phyloP scores from a whole-genome alignment of 352 stramenopile genomes.

The Phytopythium mirpurense region DNA sequence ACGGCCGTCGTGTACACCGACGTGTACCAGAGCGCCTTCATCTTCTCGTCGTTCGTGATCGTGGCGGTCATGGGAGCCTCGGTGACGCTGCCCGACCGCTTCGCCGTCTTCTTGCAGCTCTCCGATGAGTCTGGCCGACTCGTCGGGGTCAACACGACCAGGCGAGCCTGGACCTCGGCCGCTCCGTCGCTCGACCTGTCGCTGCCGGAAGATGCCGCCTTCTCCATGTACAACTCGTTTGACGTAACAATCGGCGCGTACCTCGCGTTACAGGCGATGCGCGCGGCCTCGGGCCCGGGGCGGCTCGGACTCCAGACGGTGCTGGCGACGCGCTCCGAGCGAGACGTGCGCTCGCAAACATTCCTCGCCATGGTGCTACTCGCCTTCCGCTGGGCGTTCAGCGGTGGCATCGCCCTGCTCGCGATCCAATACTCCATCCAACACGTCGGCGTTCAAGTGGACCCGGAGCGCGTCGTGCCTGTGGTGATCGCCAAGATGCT shows the following conservation, averaged over 20 bases:
- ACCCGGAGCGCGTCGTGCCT: constrained; percentile 65
- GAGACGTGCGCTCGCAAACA: constrained; percentile 70
- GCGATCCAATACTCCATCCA: constrained; percentile 61
- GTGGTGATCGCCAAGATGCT: constrained; percentile 74
- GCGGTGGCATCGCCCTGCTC: constrained; percentile 55
- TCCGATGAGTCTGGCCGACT: constrained; percentile 5
- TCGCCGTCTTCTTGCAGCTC: constrained; percentile 46
- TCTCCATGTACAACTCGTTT: constrained; percentile 78
- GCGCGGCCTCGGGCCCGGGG: constrained; percentile 57
- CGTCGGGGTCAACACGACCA: constrained; percentile 43
- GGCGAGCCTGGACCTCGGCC: constrained; percentile 41
- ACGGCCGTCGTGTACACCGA: constrained; percentile 78
- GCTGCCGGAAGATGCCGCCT: constrained; percentile 40
- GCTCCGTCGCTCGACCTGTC: constrained; percentile 27
- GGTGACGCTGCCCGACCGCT: constrained; percentile 39
- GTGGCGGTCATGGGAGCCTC: constrained; percentile 52
- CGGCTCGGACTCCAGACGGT: constrained; percentile 66
- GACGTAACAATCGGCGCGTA: constrained; percentile 47
- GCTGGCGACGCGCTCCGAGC: constrained; percentile 70
- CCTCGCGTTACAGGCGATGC: constrained; percentile 58
- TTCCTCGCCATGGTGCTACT: constrained; percentile 76
- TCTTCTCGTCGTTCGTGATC: constrained; percentile 69
- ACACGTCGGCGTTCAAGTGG: constrained; percentile 35
- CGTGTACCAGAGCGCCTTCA: constrained; percentile 82
- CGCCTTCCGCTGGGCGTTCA: constrained; percentile 71